These are phyloP conservation scores for Entophlyctis luteolus DNA, from an alignment of 192 early-diverging fungal genomes.

Conservation along the genomic window DNA sequence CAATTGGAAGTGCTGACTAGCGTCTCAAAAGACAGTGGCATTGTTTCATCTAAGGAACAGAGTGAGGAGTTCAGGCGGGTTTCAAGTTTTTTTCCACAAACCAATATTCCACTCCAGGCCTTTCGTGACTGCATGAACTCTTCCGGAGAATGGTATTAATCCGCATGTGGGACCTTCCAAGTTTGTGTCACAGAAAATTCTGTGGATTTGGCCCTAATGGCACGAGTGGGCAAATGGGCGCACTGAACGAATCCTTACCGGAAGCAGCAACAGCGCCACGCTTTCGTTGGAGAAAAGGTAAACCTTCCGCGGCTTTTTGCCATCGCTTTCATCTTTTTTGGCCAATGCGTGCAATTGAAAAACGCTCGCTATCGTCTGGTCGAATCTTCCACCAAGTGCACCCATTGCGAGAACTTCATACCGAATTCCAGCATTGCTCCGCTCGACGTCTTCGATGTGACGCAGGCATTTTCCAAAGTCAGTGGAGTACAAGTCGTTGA, in stretches of 20 bases:
- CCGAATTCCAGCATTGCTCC: neutral
- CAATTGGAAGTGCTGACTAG: constrained; percentile 84
- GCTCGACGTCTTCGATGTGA: constrained; percentile 31
- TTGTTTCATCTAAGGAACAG: constrained; percentile 28
- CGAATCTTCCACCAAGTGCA: constrained; percentile 81
- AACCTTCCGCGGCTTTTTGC: constrained; percentile 47
- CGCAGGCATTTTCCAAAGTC: constrained; percentile 89
- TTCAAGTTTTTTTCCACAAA: constrained; percentile 34
- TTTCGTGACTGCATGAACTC: constrained; percentile 59
- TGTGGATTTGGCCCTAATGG: constrained; percentile 59
- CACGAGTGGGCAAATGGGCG: neutral
- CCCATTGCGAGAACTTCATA: constrained; percentile 71
- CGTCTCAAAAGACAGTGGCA: constrained; percentile 62
- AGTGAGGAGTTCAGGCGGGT: constrained; percentile 2
- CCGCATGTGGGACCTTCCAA: constrained; percentile 86
- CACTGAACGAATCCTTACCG: constrained; percentile 45
- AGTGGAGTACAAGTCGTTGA: constrained; percentile 59
- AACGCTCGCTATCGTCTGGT: constrained; percentile 80
- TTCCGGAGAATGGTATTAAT: constrained; percentile 73
- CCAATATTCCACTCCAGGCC: constrained; percentile 86
- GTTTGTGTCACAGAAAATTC: constrained; percentile 55
- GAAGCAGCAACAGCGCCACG: constrained; percentile 63
- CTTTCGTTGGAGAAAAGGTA: constrained; percentile 70
- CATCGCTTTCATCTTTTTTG: constrained; percentile 39
- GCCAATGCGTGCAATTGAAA: constrained; percentile 65